phyloP scores from a whole-genome alignment of 306 rosid genomes.

The Inga laurina region DNA sequence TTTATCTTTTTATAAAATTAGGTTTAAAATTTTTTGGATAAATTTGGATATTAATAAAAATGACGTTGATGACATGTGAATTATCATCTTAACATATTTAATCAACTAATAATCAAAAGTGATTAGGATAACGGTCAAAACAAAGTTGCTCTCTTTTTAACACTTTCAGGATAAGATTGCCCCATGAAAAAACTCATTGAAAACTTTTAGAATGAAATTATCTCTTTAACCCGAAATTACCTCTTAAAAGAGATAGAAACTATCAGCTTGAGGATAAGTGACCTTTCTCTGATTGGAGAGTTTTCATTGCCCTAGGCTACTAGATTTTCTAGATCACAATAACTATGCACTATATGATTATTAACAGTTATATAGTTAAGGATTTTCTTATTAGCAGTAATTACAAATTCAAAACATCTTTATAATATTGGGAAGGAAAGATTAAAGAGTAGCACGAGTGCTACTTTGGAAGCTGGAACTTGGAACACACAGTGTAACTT shows the following conservation, averaged over 20 bases:
- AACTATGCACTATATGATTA: too few species aligned
- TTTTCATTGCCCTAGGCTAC: too few species aligned
- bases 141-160: rapidly evolving
- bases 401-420: not conserved
- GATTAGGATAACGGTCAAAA: rapidly evolving
- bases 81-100: too few species aligned
- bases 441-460: not conserved
- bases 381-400: not conserved
- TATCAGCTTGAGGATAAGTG: too few species aligned
- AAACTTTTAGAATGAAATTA: too few species aligned
- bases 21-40: rapidly evolving
- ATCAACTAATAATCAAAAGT: too few species aligned
- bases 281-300: too few species aligned
- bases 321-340: not conserved
- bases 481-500: not conserved
- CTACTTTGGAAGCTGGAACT: not conserved
- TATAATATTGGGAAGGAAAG: not conserved
- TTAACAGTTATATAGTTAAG: not conserved
- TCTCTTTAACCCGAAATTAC: too few species aligned
- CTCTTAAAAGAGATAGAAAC: too few species aligned
- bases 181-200: too few species aligned
- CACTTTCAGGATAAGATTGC: rapidly evolving
- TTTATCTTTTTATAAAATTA: too few species aligned
- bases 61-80: rapidly evolving
- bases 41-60: too few species aligned